A percentile compares a stretch with the other conserved stretches of the same genome.
Evolutionary conservation across 805 yeast genomes (phyloP).

Genomic region (Cyberlindnera maclurae): DNA sequence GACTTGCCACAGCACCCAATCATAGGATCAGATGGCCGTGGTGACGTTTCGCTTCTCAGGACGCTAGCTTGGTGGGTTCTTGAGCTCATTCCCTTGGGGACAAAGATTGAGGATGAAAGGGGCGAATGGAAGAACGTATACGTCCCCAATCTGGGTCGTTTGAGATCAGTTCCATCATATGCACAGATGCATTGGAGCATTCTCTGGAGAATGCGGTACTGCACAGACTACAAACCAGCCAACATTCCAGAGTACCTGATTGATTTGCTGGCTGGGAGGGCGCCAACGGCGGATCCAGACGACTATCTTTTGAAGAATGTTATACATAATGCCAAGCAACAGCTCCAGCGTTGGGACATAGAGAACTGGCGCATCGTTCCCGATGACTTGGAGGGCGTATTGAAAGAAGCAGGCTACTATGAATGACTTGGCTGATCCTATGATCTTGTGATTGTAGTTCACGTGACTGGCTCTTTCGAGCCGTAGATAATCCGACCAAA

Average conservation of each 20-base stretch:
- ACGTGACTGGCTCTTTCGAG: not conserved
- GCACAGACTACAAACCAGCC: slow-evolving; percentile 37
- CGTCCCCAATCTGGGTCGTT: slow-evolving; percentile 51
- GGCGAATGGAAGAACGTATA: slow-evolving; percentile 46
- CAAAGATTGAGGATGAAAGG: slow-evolving; percentile 37
- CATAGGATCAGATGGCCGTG: slow-evolving; percentile 32
- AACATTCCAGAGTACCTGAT: slow-evolving; percentile 35
- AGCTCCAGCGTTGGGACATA: slow-evolving; percentile 24
- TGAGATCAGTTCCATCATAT: slow-evolving; percentile 40
- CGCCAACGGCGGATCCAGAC: slow-evolving; percentile 2
- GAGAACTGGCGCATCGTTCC: slow-evolving; percentile 27
- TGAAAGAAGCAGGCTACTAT: slow-evolving; percentile 7
- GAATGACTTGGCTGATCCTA: not conserved
- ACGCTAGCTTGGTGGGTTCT: slow-evolving; percentile 52
- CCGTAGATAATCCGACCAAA: not conserved
- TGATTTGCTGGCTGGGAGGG: slow-evolving; percentile 17
- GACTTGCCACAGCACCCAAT: slow-evolving; percentile 21
- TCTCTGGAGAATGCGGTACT: slow-evolving; percentile 44
- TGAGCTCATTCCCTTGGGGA: slow-evolving; percentile 54
- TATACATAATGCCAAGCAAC: slow-evolving; percentile 9
- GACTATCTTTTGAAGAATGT: slow-evolving; percentile 9
- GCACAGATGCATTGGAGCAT: slow-evolving; percentile 59
- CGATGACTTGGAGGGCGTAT: slow-evolving; percentile 25
- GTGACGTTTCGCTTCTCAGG: slow-evolving; percentile 22
- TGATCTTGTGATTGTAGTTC: not conserved